phyloP scores from a whole-genome alignment of 2,329 filamentous ascomycete genomes.

The Fusarium clavum region DNA sequence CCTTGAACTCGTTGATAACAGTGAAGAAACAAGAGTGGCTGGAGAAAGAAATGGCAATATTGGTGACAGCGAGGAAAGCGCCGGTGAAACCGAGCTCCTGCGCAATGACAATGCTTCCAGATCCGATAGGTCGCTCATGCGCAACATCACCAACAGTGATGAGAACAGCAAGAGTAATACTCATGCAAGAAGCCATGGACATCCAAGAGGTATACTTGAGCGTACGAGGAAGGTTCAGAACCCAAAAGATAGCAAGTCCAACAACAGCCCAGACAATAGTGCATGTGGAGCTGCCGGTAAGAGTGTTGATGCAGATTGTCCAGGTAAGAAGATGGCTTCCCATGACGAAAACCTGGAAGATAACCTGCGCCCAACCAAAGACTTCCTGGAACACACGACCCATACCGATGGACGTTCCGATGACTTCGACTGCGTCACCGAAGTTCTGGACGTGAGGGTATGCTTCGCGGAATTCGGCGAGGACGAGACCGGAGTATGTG shows the following conservation, averaged over 20 bases:
- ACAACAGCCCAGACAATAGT: constrained; percentile 73
- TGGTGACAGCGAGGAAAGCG: constrained; percentile 69
- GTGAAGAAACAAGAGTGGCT: constrained; percentile 77
- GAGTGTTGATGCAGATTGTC: constrained; percentile 73
- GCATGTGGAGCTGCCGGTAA: constrained; percentile 70
- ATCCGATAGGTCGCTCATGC: constrained; percentile 55
- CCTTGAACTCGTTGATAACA: constrained; percentile 72
- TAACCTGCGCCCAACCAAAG: constrained; percentile 67
- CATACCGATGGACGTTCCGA: constrained; percentile 58
- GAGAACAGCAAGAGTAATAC: constrained; percentile 71
- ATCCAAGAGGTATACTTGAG: constrained; percentile 71
- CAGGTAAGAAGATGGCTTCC: constrained; percentile 76
- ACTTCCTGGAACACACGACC: constrained; percentile 69
- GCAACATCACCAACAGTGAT: constrained; percentile 73
- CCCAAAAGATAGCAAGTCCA: constrained; percentile 67
- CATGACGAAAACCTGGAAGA: constrained; percentile 76
- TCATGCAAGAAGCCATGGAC: constrained; percentile 71
- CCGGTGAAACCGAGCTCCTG: constrained; percentile 59
- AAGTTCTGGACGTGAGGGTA: constrained; percentile 76
- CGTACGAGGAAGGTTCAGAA: constrained; percentile 71
- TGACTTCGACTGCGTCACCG: constrained; percentile 72
- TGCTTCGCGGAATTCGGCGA: constrained; percentile 76
- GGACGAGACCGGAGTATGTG: constrained; percentile 67
- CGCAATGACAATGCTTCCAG: constrained; percentile 49
- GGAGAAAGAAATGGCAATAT: constrained; percentile 74